Evolutionary conservation across 1,284 basidiomycete species (phyloP).

Genomic region (Leccinum fuscescens): DNA sequence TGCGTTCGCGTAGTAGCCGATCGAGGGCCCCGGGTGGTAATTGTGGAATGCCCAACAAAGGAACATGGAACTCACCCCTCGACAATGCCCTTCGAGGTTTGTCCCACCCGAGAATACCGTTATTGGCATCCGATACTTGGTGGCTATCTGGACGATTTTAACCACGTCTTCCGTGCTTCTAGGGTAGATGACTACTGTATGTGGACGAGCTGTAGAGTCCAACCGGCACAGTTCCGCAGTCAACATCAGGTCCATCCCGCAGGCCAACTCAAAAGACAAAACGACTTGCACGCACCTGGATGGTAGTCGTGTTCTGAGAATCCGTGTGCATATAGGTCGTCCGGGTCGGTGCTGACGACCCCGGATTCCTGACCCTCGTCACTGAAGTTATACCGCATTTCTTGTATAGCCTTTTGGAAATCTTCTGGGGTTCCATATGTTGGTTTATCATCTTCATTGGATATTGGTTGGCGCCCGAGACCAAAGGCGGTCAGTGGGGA

Average conservation of each 20-base stretch:
- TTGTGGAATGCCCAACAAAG: neutral
- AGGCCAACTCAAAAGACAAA: neutral
- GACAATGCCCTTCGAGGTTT: constrained; percentile 63
- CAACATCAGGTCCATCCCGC: neutral
- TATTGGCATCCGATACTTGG: constrained; percentile 68
- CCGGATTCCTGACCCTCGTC: constrained; percentile 12
- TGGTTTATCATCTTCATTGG: constrained; percentile 13
- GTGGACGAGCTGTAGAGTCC: constrained; percentile 38
- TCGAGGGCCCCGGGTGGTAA: neutral
- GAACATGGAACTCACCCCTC: constrained; percentile 47
- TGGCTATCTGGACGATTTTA: constrained; percentile 63
- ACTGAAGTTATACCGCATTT: constrained; percentile 42
- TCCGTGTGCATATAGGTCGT: constrained; percentile 56
- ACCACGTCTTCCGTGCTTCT: constrained; percentile 67
- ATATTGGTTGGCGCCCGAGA: neutral
- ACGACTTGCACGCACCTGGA: constrained; percentile 42
- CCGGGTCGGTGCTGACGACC: constrained; percentile 52
- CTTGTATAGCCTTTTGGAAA: constrained; percentile 50
- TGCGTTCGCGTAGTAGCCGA: neutral
- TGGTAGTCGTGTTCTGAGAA: constrained; percentile 59
- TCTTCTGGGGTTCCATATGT: constrained; percentile 49
- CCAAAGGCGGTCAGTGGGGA: constrained; percentile 10
- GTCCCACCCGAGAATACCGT: constrained; percentile 72
- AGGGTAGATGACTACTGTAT: constrained; percentile 56
- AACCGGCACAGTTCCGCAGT: neutral